A percentile compares a stretch with the other conserved stretches of the same genome.
These are phyloP conservation scores for Usnea hakonensis DNA, from an alignment of 495 filamentous ascomycete genomes.

Conservation along the genomic window DNA sequence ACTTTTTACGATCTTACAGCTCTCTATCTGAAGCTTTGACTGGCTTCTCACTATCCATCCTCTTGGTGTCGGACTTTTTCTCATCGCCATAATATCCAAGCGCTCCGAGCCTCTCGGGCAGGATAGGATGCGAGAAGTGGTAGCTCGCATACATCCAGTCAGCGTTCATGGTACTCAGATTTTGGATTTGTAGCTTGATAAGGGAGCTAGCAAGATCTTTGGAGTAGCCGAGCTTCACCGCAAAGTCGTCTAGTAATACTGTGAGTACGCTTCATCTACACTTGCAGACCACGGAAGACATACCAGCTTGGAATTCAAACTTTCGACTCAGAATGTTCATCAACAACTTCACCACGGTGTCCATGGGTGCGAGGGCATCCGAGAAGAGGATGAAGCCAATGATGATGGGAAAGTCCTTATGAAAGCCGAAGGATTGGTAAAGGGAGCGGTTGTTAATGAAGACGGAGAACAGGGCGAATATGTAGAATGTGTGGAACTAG, in stretches of 20 bases:
- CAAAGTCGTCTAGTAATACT: constrained; percentile 59
- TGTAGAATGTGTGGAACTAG: constrained; percentile 84
- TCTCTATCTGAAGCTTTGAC: constrained; percentile 52
- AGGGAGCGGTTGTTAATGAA: constrained; percentile 93
- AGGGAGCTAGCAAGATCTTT: constrained; percentile 74
- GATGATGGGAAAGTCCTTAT: constrained; percentile 78
- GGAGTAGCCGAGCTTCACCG: constrained; percentile 76
- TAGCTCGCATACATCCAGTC: constrained; percentile 97
- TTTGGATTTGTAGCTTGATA: constrained; percentile 97
- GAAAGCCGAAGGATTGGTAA: constrained; percentile 85
- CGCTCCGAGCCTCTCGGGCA: constrained; percentile 85
- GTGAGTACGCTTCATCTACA: constrained; percentile 19
- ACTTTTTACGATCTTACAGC: constrained; percentile 33
- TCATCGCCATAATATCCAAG: constrained; percentile 70
- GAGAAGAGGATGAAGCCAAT: constrained; percentile 96
- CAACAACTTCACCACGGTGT: constrained; percentile 81
- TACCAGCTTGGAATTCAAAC: constrained; percentile 93
- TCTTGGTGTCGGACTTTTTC: constrained; percentile 40
- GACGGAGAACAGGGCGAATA: constrained; percentile 91
- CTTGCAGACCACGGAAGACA: constrained; percentile 18
- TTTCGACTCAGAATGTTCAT: constrained; percentile 93
- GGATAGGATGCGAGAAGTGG: constrained; percentile 94
- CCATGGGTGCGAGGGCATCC: constrained; percentile 83
- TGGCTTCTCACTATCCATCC: constrained; percentile 45
- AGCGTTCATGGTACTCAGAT: constrained; percentile 95